These are phyloP conservation scores for Lactarius indigo DNA, from an alignment of 768 basidiomycete species.

Conservation along the genomic window DNA sequence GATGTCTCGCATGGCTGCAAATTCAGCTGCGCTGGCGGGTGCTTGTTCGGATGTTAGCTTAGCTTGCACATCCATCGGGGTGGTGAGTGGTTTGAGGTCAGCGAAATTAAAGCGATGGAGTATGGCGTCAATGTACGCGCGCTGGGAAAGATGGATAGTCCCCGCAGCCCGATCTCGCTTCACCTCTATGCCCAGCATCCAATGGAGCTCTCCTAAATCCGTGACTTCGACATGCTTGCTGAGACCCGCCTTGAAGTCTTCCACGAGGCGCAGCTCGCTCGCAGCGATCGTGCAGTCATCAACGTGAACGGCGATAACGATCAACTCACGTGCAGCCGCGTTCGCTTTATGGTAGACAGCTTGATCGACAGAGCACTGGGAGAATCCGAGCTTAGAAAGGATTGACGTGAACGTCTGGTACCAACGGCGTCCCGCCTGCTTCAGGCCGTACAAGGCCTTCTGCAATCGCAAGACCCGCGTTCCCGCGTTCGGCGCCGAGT, in stretches of 20 bases:
- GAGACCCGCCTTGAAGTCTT: conserved; percentile 21
- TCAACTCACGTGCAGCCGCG: conserved; percentile 19
- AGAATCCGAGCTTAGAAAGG: conserved; percentile 22
- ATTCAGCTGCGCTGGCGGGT: background rate
- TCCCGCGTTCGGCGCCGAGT: no score
- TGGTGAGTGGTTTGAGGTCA: conserved; percentile 28
- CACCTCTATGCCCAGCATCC: conserved; percentile 11
- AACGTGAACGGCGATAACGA: conserved; percentile 12
- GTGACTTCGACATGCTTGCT: no score
- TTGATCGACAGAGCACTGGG: conserved; percentile 20
- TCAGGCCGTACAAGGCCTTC: no score
- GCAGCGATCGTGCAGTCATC: conserved; percentile 25
- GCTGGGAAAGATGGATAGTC: conserved; percentile 21
- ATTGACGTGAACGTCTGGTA: conserved; percentile 11
- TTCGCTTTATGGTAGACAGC: conserved; percentile 19
- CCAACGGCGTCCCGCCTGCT: no score
- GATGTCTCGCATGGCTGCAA: conserved; percentile 15
- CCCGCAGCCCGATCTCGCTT: conserved; percentile 5
- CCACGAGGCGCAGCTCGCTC: background rate
- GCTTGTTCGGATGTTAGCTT: background rate
- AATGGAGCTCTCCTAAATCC: background rate
- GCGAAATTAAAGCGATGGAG: conserved; percentile 28
- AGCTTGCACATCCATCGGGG: conserved; percentile 29
- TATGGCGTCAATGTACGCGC: conserved; percentile 31
- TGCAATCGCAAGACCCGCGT: no score